Percentiles rank a stretch among this genome's conserved stretches.
These are phyloP conservation scores for Penicillium nucicola DNA, from an alignment of 495 filamentous ascomycete genomes.

Conservation along the genomic window DNA sequence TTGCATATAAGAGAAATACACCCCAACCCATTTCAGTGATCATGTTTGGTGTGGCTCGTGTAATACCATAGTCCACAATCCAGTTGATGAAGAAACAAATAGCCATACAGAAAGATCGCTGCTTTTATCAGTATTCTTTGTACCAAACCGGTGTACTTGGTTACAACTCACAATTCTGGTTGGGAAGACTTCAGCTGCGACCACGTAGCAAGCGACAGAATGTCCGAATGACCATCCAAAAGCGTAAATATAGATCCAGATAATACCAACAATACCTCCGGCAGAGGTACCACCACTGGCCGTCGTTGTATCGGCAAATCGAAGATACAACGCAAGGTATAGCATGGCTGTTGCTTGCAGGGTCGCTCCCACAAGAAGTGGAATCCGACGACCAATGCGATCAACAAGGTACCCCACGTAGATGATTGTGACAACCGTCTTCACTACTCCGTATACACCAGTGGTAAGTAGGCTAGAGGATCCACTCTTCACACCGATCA, in stretches of 20 bases:
- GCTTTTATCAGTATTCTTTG: background rate
- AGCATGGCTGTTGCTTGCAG: constrained; percentile 64
- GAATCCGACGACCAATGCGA: constrained; percentile 45
- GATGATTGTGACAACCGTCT: constrained; percentile 51
- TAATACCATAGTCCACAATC: constrained; percentile 26
- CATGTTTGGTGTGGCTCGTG: constrained; percentile 25
- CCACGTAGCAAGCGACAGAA: constrained; percentile 23
- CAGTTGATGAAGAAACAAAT: constrained; percentile 24
- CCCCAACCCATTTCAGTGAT: constrained; percentile 30
- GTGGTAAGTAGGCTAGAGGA: constrained; percentile 37
- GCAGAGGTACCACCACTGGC: constrained; percentile 38
- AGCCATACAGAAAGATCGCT: constrained; percentile 22
- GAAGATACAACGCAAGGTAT: constrained; percentile 60
- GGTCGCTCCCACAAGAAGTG: constrained; percentile 59
- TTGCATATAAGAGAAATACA: constrained; percentile 23
- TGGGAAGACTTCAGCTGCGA: constrained; percentile 25
- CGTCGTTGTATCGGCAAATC: constrained; percentile 43
- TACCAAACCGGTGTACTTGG: background rate
- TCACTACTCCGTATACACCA: constrained; percentile 43
- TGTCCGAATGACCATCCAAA: constrained; percentile 30
- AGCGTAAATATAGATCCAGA: constrained; percentile 68
- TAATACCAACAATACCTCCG: constrained; percentile 52
- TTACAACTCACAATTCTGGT: constrained; percentile 21
- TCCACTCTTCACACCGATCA: constrained; percentile 33
- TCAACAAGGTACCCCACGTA: constrained; percentile 58